A percentile compares a stretch with the other conserved stretches of the same genome.
Conservation (phyloP, 1,284 basidiomycete genomes). For the Tranzscheliella williamsii region DNA sequence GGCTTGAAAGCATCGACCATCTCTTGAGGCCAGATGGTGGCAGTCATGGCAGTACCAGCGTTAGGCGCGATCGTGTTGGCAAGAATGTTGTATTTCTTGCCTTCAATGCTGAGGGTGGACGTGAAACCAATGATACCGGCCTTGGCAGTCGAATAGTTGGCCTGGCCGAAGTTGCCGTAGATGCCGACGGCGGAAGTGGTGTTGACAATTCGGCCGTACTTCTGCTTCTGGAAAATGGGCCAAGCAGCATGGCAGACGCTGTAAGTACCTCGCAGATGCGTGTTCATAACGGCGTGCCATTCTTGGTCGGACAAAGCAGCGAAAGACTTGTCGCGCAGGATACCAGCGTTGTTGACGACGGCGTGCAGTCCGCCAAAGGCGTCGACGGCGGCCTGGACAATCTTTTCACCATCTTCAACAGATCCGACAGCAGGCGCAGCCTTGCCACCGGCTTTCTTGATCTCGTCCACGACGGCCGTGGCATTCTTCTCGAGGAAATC, state of each 20-base stretch:
- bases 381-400: slow-evolving; percentile 84
- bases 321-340: slow-evolving; percentile 85
- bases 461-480: slow-evolving; percentile 80
- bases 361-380: slow-evolving; percentile 87
- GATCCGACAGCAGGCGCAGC: slow-evolving; percentile 82
- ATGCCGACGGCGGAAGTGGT: slow-evolving; percentile 91
- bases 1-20: slow-evolving; percentile 96
- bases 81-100: slow-evolving; percentile 81
- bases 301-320: slow-evolving; percentile 84
- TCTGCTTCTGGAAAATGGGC: slow-evolving; percentile 96
- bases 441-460: slow-evolving; percentile 84
- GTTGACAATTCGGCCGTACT: slow-evolving; percentile 92
- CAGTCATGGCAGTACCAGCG: slow-evolving; percentile 68
- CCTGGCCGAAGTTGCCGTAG: slow-evolving; percentile 90
- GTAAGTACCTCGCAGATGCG: slow-evolving; percentile 74
- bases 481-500: slow-evolving; percentile 88
- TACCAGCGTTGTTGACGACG: slow-evolving; percentile 89
- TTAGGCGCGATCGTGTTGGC: slow-evolving; percentile 88
- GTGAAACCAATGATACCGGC: slow-evolving; percentile 89
- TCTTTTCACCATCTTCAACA: slow-evolving; percentile 81
- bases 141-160: slow-evolving; percentile 79
- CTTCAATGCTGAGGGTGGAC: slow-evolving; percentile 86
- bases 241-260: slow-evolving; percentile 83
- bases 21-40: slow-evolving; percentile 74
- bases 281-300: slow-evolving; percentile 88